Conservation (phyloP, 768 basidiomycete species). For the Candolleomyces eurysporus region DNA sequence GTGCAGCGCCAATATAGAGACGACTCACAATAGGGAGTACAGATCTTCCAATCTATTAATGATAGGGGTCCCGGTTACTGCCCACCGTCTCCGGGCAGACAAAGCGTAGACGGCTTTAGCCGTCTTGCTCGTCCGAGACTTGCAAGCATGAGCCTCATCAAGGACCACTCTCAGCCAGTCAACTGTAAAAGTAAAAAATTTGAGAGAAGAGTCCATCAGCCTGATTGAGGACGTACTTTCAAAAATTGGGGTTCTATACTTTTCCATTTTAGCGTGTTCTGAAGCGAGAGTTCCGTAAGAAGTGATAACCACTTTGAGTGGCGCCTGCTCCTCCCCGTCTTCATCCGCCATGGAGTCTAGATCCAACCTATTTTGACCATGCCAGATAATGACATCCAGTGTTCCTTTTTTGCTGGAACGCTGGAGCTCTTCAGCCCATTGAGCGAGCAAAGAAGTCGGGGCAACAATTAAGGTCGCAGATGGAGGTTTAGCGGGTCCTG, state of each 20-base stretch:
- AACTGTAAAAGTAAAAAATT: conserved; percentile 37
- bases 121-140: conserved; percentile 83
- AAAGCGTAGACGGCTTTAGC: conserved; percentile 88
- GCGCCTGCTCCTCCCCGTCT: conserved; percentile 35
- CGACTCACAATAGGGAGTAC: conserved; percentile 69
- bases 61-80: conserved; percentile 93
- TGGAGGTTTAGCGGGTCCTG: conserved; percentile 28
- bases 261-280: conserved; percentile 68
- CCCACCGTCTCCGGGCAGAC: conserved; percentile 80
- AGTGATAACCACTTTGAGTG: conserved; percentile 81
- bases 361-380: conserved; percentile 82
- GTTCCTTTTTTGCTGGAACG: conserved; percentile 75
- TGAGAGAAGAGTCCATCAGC: conserved; percentile 5
- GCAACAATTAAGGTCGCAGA: conserved; percentile 87
- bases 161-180: conserved; percentile 81
- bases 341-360: conserved; percentile 57
- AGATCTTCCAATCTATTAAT: conserved; percentile 92
- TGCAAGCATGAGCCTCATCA: conserved; percentile 95
- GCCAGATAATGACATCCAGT: conserved; percentile 74
- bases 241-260: conserved; percentile 57
- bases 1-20: background rate
- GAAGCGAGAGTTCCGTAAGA: conserved; percentile 91
- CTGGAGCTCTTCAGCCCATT: conserved; percentile 92
- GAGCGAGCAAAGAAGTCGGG: conserved; percentile 85
- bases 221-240: conserved; percentile 48